phyloP scores from a whole-genome alignment of 441 rosid genomes.

The Gossypium trilobum region DNA sequence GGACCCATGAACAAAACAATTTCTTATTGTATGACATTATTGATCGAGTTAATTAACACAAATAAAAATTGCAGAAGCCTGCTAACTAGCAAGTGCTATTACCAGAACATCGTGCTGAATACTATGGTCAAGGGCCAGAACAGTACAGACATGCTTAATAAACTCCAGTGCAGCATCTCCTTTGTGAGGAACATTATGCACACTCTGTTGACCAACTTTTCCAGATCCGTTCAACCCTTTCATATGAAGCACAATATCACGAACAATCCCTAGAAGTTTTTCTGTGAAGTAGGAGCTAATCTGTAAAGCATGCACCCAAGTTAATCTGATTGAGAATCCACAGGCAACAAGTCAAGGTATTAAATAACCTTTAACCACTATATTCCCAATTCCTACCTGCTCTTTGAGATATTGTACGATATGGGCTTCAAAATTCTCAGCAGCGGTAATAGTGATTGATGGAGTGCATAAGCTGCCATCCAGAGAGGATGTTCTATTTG shows the following conservation, averaged over 20 bases:
- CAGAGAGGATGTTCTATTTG: slow-evolving; percentile 31
- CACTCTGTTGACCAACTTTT: slow-evolving; percentile 22
- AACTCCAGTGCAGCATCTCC: slow-evolving; percentile 71
- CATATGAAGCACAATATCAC: slow-evolving; percentile 52
- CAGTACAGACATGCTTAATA: slow-evolving; percentile 68
- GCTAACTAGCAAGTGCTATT: neutral
- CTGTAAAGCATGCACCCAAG: slow-evolving; percentile 31
- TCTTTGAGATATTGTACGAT: slow-evolving; percentile 59
- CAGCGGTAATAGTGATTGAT: slow-evolving; percentile 51
- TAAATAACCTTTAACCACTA: slow-evolving; percentile 8
- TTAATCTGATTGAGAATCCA: slow-evolving; percentile 13
- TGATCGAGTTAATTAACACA: neutral
- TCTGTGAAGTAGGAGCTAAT: slow-evolving; percentile 58
- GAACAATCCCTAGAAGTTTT: slow-evolving; percentile 59
- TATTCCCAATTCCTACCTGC: slow-evolving; percentile 39
- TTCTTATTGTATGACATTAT: neutral
- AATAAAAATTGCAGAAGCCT: neutral
- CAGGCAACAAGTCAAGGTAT: slow-evolving; percentile 1
- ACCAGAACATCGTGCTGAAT: slow-evolving; percentile 90
- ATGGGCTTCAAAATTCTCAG: slow-evolving; percentile 60
- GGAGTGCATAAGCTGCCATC: slow-evolving; percentile 54
- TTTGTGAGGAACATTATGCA: slow-evolving; percentile 25
- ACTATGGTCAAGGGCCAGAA: slow-evolving; percentile 70
- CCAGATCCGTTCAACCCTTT: slow-evolving; percentile 42
- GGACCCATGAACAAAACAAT: neutral